These are phyloP conservation scores for Pichia deserticola DNA, from an alignment of 805 yeast genomes.

Conservation along the genomic window DNA sequence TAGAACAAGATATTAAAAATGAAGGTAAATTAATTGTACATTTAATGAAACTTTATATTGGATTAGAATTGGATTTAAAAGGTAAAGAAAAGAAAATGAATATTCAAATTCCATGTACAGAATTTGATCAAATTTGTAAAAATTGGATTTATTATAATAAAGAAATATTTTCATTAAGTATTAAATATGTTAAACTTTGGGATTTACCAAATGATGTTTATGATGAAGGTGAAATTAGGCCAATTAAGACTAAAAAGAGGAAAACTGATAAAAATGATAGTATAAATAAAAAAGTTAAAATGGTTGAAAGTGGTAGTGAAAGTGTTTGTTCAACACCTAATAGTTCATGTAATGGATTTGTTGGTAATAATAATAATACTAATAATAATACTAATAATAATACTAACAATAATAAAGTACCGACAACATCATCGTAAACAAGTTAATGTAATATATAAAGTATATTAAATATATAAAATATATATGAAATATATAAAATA, in stretches of 20 bases:
- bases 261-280: constrained; percentile 32
- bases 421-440: too few species aligned
- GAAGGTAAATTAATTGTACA: constrained; percentile 35
- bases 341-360: constrained; percentile 3
- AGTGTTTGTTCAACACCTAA: constrained; percentile 5
- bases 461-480: too few species aligned
- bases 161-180: constrained; percentile 49
- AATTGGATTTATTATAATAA: constrained; percentile 63
- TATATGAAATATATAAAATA: too few species aligned
- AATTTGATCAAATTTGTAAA: constrained; percentile 75
- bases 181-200: constrained; percentile 67
- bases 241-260: constrained; percentile 52
- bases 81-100: constrained; percentile 62
- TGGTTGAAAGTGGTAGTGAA: constrained; percentile 7
- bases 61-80: constrained; percentile 50
- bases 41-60: constrained; percentile 73
- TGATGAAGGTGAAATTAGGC: constrained; percentile 70
- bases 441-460: too few species aligned
- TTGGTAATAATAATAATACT: background rate
- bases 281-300: constrained; percentile 28
- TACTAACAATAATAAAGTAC: too few species aligned
- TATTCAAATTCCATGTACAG: constrained; percentile 84
- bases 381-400: background rate
- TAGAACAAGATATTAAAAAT: constrained; percentile 20
- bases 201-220: constrained; percentile 85